These are phyloP conservation scores for Seminavis robusta DNA, from an alignment of 108 stramenopile species.

Conservation along the genomic window DNA sequence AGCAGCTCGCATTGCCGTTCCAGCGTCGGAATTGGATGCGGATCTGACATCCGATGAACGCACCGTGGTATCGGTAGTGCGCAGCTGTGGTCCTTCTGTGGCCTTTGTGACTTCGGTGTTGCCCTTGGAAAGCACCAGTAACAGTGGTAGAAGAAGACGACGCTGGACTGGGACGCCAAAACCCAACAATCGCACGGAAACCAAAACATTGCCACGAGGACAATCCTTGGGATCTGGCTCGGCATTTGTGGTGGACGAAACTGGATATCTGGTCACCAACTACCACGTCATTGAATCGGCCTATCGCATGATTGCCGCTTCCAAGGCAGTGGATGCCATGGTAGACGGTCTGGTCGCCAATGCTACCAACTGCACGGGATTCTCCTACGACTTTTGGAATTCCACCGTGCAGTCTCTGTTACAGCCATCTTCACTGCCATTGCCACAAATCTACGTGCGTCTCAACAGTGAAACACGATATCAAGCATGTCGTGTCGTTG, in stretches of 20 bases:
- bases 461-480: conserved; percentile 32
- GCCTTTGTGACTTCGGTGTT: conserved; percentile 68
- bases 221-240: conserved; percentile 59
- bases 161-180: conserved; percentile 1
- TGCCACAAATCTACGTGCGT: conserved; percentile 45
- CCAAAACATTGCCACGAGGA: conserved; percentile 17
- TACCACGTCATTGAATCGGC: conserved; percentile 82
- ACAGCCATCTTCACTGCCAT: too few relatives aligned
- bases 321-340: conserved; percentile 1
- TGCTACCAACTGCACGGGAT: conserved; percentile 7
- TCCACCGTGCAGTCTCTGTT: too few relatives aligned
- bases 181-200: not conserved
- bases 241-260: conserved; percentile 62
- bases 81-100: conserved; percentile 53
- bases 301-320: conserved; percentile 27
- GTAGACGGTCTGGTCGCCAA: conserved; percentile 21
- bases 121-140: conserved; percentile 12
- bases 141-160: conserved; percentile 2
- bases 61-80: conserved; percentile 55
- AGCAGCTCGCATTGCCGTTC: conserved; percentile 16
- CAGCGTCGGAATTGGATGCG: conserved; percentile 39
- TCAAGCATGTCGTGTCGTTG: conserved; percentile 58
- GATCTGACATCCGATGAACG: conserved; percentile 53
- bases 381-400: too few relatives aligned
- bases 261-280: conserved; percentile 90